Percentiles rank a stretch among this genome's conserved stretches.
phyloP scores from a whole-genome alignment of 1,284 basidiomycete genomes.

The Neolentinus lepideus region DNA sequence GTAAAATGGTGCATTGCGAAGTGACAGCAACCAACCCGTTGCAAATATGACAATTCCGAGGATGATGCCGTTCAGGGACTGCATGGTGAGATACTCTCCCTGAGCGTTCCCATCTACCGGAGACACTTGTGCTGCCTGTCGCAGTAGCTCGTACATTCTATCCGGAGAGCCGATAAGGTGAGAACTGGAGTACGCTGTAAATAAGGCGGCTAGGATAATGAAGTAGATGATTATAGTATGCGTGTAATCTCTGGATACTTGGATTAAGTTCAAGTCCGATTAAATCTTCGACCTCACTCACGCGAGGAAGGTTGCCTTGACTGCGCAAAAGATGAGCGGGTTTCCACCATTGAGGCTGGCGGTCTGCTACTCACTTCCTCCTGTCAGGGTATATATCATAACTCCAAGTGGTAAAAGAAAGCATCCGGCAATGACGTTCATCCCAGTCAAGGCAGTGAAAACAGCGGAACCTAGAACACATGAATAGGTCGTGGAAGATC shows the following conservation, averaged over 20 bases:
- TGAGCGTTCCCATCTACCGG: constrained; percentile 29
- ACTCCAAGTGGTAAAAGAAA: constrained; percentile 15
- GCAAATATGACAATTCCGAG: constrained; percentile 12
- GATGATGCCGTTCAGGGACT: constrained; percentile 17
- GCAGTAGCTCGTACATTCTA: constrained; percentile 23
- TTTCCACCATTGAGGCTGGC: constrained; percentile 2
- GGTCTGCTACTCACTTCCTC: constrained; percentile 5
- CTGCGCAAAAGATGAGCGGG: constrained; percentile 6
- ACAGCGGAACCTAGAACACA: constrained; percentile 33
- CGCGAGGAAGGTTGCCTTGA: constrained; percentile 7
- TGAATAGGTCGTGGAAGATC: constrained; percentile 2
- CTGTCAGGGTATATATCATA: constrained; percentile 11
- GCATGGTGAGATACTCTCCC: constrained; percentile 32
- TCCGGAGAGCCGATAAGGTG: not conserved
- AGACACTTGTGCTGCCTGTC: constrained; percentile 15
- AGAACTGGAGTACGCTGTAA: constrained; percentile 18
- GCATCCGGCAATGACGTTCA: constrained; percentile 28
- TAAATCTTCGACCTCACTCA: not conserved
- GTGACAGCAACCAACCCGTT: not conserved
- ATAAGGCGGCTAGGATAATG: constrained; percentile 23
- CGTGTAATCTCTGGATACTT: constrained; percentile 27
- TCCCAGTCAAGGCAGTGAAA: constrained; percentile 36
- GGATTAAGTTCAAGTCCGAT: constrained; percentile 8
- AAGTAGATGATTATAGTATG: constrained; percentile 26
- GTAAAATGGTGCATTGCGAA: not conserved